Evolutionary conservation across 139 green algal genomes (phyloP), one percentile per base, ranked within the genome.

Genomic region (Bryopsis sp.): DNA sequence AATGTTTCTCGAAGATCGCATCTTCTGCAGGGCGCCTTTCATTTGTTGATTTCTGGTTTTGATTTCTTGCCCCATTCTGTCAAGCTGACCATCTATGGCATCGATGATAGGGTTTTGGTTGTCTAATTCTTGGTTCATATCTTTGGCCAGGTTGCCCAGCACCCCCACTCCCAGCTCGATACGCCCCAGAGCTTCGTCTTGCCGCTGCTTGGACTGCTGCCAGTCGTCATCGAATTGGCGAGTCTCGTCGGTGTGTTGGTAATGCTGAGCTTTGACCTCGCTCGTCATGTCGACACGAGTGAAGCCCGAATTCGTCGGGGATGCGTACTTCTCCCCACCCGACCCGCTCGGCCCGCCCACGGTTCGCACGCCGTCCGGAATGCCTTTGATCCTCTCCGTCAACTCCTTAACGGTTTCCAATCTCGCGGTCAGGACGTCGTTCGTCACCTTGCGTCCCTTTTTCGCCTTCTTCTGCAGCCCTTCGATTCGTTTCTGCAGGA

Each of bases 61-160:
- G 3, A 69, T 69, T 33, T 69, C 62, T 34, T 36, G 26, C 22
- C 43, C 43, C 34, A 69, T 36, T 31, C 37, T 35, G 26, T 69
- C 62, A 35, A 69, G 28, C 26, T 69, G 62, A n/a, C 35, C 62
- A 7, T 69, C 62, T 36, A 69, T 69, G 15, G 62, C 37, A 54
- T 69, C 62, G n/a, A 69, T 38, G 4, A 69, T 37, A 28, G 62
- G 62, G 26, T 69, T 57, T 36, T 69, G 62, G 37, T 38, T 35
- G 19, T 69, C 37, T 5, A 69, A 5, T 35, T 69, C 62, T 54
- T 69, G 58, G 28, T 43, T 5, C 58, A 65, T 65, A 22, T 65
- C 58, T 6, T 33, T 31, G 6, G 58, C 58, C 8, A 65, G 29
- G 43, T 65, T 65, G 28, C 58, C 58, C 58, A 65, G n/a, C n/a